phyloP scores from a whole-genome alignment of 225 moss, liverwort and hornwort genomes.

The Antitrichia curtipendula region DNA sequence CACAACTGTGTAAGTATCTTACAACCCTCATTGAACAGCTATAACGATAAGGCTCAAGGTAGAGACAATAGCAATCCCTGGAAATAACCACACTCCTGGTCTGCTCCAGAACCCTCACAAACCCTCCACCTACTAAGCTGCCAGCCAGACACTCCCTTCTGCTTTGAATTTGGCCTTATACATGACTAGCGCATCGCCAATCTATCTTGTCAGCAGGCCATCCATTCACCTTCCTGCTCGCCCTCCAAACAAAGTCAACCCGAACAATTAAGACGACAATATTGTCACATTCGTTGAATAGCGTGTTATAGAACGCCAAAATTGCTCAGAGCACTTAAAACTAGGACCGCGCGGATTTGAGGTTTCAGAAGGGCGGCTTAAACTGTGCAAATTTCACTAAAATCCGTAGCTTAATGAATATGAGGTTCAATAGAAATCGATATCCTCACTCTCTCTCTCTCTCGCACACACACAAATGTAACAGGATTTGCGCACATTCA shows the following conservation, averaged over 20 bases:
- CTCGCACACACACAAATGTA: background rate
- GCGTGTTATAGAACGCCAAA: background rate
- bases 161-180: background rate
- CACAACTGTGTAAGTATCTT: background rate
- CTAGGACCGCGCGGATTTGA: background rate
- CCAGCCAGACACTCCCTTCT: background rate
- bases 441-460: background rate
- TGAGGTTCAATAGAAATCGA: background rate
- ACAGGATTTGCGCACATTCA: background rate
- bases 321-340: background rate
- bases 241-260: background rate
- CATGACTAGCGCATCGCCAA: background rate
- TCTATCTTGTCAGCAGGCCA: background rate
- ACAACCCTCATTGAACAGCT: background rate
- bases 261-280: background rate
- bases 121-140: background rate
- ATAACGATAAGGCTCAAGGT: background rate
- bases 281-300: background rate
- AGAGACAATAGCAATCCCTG: background rate
- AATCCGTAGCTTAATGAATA: background rate
- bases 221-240: background rate
- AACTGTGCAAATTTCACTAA: background rate
- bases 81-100: background rate
- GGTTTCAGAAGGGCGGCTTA: background rate
- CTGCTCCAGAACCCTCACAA: background rate